A percentile compares a stretch with the other conserved stretches of the same genome.
Evolutionary conservation across 2,329 filamentous ascomycete genomes (phyloP).

Genomic region (Cladosporium halotolerans): DNA sequence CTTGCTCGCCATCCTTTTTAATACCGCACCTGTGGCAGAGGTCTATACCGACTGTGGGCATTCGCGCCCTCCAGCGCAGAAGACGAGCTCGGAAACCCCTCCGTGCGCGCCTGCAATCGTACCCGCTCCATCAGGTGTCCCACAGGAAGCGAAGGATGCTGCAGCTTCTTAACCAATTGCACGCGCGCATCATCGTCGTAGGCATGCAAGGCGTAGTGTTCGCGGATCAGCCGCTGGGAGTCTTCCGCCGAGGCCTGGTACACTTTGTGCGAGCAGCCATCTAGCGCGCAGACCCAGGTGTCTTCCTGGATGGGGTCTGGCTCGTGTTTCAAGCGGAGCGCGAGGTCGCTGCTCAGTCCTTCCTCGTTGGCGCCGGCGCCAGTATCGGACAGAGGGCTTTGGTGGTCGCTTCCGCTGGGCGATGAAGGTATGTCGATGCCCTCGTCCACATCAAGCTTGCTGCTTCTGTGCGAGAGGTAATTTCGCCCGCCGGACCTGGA

Average conservation of each 20-base stretch:
- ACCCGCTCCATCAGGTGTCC: conserved; percentile 42
- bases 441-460: conserved; percentile 24
- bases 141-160: conserved; percentile 41
- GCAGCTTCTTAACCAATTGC: conserved; percentile 50
- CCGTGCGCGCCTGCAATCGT: conserved; percentile 24
- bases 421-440: conserved; percentile 30
- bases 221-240: conserved; percentile 51
- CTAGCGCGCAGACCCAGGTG: conserved; percentile 61
- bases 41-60: conserved; percentile 8
- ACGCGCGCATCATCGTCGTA: conserved; percentile 47
- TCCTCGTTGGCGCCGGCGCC: conserved; percentile 7
- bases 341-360: conserved; percentile 4
- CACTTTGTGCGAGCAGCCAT: conserved; percentile 59
- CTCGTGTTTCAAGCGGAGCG: conserved; percentile 12
- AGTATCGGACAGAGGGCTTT: conserved; percentile 7
- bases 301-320: conserved; percentile 35
- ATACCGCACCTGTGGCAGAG: conserved; percentile 2
- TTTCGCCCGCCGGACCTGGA: not conserved
- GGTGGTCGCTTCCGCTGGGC: conserved; percentile 12
- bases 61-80: conserved; percentile 3
- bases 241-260: conserved; percentile 54
- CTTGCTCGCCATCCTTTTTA: not conserved
- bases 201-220: conserved; percentile 58
- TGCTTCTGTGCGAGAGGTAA: not conserved
- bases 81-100: conserved; percentile 4